Evolutionary conservation across 2,329 filamentous ascomycete species (phyloP), one percentile per base, ranked within the genome.

Genomic region (Basipetospora chlamydospora): DNA sequence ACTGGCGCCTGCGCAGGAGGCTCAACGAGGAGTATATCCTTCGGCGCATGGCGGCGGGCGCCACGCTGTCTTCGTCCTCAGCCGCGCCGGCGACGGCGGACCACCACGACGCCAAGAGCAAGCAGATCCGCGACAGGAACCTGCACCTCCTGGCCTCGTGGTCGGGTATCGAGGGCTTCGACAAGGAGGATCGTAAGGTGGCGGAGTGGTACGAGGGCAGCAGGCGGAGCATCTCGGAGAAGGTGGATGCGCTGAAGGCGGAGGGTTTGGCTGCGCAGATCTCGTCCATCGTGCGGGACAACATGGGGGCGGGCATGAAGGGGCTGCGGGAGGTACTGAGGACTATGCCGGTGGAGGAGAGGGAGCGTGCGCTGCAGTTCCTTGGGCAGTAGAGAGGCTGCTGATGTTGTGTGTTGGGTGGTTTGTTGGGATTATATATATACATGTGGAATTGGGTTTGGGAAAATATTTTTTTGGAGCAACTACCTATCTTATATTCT

Each of bases 11-110:
- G 43, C 87, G 92, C 60, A 82, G 90, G 56, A 77, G 90, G 63
- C 71, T 98, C 55, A 96, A 92, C 61, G 90, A 98, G 65, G 90
- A 98, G 64, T 84, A 92, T 59, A 85, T 98, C 49, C 71, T 98
- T 57, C 90, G 87, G 65, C 85, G 85, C 61, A 84, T 98, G 73
- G 66, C 64, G 5, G 46, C 56, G 8, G 55, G 58, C n/a, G n/a
- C n/a, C n/a, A n/a, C n/a, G n/a, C n/a, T n/a, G n/a, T n/a, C n/a
- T n/a, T n/a, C n/a, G n/a, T n/a, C n/a, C n/a, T 23, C 22, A 6
- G 6, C 11, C 6, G 22, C 22, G 22, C 22, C 22, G 22, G 11
- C 22, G 22, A 47, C 49, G 26, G 38, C 51, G 32, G 31, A 42
- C 22, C 43, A 44, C 6, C 41, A 44, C 32, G 47, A 43, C 40